phyloP scores from a whole-genome alignment of 345 rosid genomes.

The Ailanthus altissimus region DNA sequence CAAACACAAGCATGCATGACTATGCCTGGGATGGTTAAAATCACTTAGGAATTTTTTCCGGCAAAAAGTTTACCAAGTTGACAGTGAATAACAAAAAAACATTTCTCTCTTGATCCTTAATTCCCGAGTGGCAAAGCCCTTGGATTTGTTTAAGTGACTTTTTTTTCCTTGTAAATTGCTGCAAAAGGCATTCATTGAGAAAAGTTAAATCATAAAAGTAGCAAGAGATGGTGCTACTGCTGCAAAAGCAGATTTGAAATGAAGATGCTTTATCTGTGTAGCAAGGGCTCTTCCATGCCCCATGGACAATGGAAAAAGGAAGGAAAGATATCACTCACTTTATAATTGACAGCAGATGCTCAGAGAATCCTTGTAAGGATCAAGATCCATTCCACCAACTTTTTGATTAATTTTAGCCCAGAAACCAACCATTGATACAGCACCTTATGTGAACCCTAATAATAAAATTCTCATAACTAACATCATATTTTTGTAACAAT shows the following conservation, averaged over 20 bases:
- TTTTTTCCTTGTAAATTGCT: background rate
- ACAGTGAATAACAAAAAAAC: too few relatives aligned
- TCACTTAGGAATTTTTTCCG: too few relatives aligned
- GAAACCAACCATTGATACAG: background rate
- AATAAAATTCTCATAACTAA: background rate
- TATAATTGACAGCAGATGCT: slow-evolving; percentile 10
- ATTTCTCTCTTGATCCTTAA: too few relatives aligned
- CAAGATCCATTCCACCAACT: background rate
- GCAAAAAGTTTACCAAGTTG: too few relatives aligned
- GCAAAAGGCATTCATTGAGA: background rate
- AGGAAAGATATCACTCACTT: background rate
- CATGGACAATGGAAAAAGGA: background rate
- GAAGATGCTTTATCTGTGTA: slow-evolving; percentile 10
- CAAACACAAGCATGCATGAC: background rate
- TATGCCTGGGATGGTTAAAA: too few relatives aligned
- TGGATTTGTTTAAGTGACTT: background rate
- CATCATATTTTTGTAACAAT: background rate
- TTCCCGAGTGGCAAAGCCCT: background rate
- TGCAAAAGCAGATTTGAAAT: slow-evolving; percentile 11
- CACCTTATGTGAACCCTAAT: background rate
- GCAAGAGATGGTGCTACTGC: slow-evolving; percentile 9
- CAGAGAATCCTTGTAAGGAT: background rate
- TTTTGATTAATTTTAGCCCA: background rate
- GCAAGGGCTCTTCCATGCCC: background rate
- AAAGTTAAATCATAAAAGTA: background rate